A percentile compares a stretch with the other conserved stretches of the same genome.
Conservation (phyloP, 2,329 filamentous ascomycete species). For the Cladosporium velox region DNA sequence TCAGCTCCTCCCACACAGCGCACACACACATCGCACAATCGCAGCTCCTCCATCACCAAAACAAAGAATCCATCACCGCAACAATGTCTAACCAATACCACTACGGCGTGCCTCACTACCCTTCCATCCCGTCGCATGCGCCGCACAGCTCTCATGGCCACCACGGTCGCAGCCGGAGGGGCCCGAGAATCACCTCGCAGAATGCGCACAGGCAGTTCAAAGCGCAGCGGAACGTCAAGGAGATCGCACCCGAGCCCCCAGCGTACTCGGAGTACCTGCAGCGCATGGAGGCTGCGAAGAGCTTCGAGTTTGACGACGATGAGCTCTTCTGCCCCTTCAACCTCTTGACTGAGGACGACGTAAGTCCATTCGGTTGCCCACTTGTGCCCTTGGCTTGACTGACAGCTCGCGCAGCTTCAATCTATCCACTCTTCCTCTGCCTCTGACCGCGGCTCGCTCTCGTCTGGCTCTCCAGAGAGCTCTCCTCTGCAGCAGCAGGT, state of each 20-base stretch:
- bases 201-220: slow-evolving; percentile 80
- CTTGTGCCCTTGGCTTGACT: slow-evolving; percentile 34
- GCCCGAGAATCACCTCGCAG: slow-evolving; percentile 77
- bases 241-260: slow-evolving; percentile 71
- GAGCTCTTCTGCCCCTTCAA: slow-evolving; percentile 88
- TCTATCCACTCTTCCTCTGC: slow-evolving; percentile 80
- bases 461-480: slow-evolving; percentile 88
- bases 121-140: slow-evolving; percentile 55
- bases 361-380: slow-evolving; percentile 49
- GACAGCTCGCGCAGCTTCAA: slow-evolving; percentile 63
- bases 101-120: slow-evolving; percentile 51
- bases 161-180: slow-evolving; percentile 82
- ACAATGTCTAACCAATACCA: slow-evolving; percentile 51
- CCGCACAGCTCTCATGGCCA: slow-evolving; percentile 68
- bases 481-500: slow-evolving; percentile 86
- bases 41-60: slow-evolving; percentile 16
- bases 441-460: slow-evolving; percentile 91
- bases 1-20: slow-evolving; percentile 18
- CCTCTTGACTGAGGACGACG: slow-evolving; percentile 89
- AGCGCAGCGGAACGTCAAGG: slow-evolving; percentile 81
- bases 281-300: slow-evolving; percentile 86
- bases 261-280: slow-evolving; percentile 76
- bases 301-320: slow-evolving; percentile 94
- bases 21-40: slow-evolving; percentile 20
- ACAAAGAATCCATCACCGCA: slow-evolving; percentile 26